Evolutionary conservation across 257 asterid species (phyloP), one percentile per base, ranked within the genome.

Genomic region (Capsicum rhomboideum): DNA sequence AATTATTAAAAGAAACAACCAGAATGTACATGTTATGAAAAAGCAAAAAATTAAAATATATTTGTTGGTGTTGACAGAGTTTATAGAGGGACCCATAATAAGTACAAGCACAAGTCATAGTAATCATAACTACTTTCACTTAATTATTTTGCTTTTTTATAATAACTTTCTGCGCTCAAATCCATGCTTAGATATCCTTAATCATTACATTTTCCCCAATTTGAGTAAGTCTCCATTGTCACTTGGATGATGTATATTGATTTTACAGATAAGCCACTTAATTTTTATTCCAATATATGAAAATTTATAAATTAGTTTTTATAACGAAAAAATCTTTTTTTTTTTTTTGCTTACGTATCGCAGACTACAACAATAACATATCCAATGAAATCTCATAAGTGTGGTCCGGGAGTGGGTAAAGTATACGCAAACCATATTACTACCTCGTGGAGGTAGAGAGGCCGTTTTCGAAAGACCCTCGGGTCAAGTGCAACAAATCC

Each of bases 111-210:
- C 77, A 29, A 44, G 86, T 14, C 6, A 34, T 34, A 26, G 83
- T 40, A 71, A 84, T 88, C 28, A 84, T 88, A 50, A 26, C 63
- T 56, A 28, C 44, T 75, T 75, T 49, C 59, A 75, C 63, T 75
- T 50, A 75, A 49, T 49, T 75, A 49, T 49, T 26, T 75, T 49
- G 17, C n/a, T 16, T 49, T 75, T 49, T 59, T 46, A 78, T 34
- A 13, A 61, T 59, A 44, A 26, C 89, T 88, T 86, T 88, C 89
- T 86, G 90, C 90, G 87, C 86, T 81, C 3, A 59, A 61, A 26
- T 81, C 56, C 87, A 82, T 82, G 89, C 83, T 83, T 77, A 82
- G 83, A 88, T 88, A 67, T 86, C 86, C 66, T 88, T 75, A 29
- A 83, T 77, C 56, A 59, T 59, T 80, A 80, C 44, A 80, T 29